Base-by-base conservation (phyloP, 441 rosid genomes). In the Capsella rubella region DNA sequence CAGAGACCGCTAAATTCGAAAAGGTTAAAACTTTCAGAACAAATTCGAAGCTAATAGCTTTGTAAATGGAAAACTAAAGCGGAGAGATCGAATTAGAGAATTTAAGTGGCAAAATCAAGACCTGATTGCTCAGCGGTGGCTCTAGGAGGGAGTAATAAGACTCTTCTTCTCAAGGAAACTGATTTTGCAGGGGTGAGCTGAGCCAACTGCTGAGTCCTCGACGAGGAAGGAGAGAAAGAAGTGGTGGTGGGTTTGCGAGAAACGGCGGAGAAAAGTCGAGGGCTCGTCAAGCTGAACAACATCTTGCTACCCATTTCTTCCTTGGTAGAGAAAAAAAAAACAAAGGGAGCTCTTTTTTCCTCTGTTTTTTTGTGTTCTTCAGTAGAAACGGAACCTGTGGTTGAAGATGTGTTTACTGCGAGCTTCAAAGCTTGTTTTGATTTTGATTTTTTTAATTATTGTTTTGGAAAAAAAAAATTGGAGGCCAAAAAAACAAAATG, bases 41-140 rank as follows among this genome's bases (percentile, higher is more conserved):
- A 4, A 46, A 12, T 29, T 9, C 11, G 21, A 62, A 43, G 3
- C 10, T 0, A 63, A 10, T 64, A 16, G 29, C 1, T 63, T 32
- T 64, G 28, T 28, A 43, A 62, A 43, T 27, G n/a, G n/a, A 42
- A 56, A 18, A 6, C 15, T 42, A 43, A 43, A 25, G 10, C 29
- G 1, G 51, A 7, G 9, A 25, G 21, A 31, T 46, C 27, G 1
- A 43, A 46, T 9, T 8, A 6, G 49, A 9, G 40, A 37, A 1
- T 9, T 3, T 8, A 37, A 39, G 42, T 9, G 11, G 27, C 6
- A 52, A 63, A 8, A n/a, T 53, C 1, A 53, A 45, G 74, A 92
- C 95, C 95, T 84, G 81, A 87, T 72, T 88, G 92, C 39, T 93
- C 96, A 45, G 98, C 82, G 66, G 91, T 79, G 74, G 98, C 97